Base-by-base conservation (phyloP, 2,329 filamentous ascomycete genomes). In the Bipolaris cookei region DNA sequence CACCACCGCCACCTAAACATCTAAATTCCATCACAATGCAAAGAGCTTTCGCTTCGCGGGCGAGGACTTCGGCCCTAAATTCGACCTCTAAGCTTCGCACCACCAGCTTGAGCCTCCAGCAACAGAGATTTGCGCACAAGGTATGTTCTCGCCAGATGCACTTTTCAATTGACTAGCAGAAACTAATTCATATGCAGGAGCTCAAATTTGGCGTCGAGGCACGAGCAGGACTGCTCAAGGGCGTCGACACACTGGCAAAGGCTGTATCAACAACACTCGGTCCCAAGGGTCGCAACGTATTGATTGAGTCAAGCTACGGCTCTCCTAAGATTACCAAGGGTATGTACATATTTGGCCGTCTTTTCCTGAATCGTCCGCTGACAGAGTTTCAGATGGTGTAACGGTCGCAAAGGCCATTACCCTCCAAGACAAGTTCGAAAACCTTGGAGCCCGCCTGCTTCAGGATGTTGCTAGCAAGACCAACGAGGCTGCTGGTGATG, bases 261-360 rank as follows among this genome's bases (percentile, higher is more conserved):
- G 95, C 95, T 64, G 95, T 99, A 64, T 90, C 94, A 65, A 97
- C 94, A 62, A 99, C 95, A 65, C 87, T 99, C 61, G 95, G 95
- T 68, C 95, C 95, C 73, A 99, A 99, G 86, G 95, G 95, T 80
- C 89, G 95, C 78, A 99, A 98, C 82, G 95, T 99, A 68, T 80
- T 99, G 76, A 99, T 99, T 70, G 95, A 99, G 85, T 97, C 94
- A 63, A 92, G 91, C 84, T 99, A 97, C 76, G 95, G 95, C 79
- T 97, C 95, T 45, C 95, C 95, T 74, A 99, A 99, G 87, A 99
- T 99, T 81, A 99, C 95, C 74, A 99, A 99, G 85, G 94, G 94
- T 97, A 83, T 13, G 70, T 66, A 51, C 10, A 11, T 28, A 1
- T 28, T 20, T 28, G 13, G n/a, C 6, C 18, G 1, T 16, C 13